These are phyloP conservation scores for Murraya koenigii DNA, from an alignment of 345 rosid species.

Conservation along the genomic window DNA sequence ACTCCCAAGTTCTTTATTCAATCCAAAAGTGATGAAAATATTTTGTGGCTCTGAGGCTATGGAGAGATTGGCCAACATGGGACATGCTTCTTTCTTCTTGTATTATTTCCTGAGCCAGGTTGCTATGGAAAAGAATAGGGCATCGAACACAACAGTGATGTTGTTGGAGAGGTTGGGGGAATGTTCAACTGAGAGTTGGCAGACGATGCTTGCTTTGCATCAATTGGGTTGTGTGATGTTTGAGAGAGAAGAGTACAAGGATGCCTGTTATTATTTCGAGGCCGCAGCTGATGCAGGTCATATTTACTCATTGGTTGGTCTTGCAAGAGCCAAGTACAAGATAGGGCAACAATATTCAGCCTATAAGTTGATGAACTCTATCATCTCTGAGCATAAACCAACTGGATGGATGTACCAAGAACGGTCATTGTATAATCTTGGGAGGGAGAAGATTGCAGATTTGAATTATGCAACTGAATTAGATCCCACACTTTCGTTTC, in stretches of 20 bases:
- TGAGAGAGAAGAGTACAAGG: slow-evolving; percentile 56
- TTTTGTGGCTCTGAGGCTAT: slow-evolving; percentile 59
- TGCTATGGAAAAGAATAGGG: slow-evolving; percentile 61
- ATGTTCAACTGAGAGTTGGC: slow-evolving; percentile 65
- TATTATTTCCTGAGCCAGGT: slow-evolving; percentile 85
- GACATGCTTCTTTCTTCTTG: slow-evolving; percentile 66
- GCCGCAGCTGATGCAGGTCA: slow-evolving; percentile 75
- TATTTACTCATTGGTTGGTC: slow-evolving; percentile 75
- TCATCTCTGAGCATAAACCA: slow-evolving; percentile 58
- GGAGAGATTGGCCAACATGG: slow-evolving; percentile 53
- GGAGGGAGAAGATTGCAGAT: slow-evolving; percentile 59
- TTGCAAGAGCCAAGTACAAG: slow-evolving; percentile 74
- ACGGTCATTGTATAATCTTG: slow-evolving; percentile 64
- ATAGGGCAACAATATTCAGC: slow-evolving; percentile 73
- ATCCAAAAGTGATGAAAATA: slow-evolving; percentile 48
- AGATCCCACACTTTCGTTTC: slow-evolving; percentile 78
- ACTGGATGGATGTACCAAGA: slow-evolving; percentile 99
- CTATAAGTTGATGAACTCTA: slow-evolving; percentile 56
- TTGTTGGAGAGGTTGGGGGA: slow-evolving; percentile 66
- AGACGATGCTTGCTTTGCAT: slow-evolving; percentile 74
- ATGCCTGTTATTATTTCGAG: slow-evolving; percentile 59
- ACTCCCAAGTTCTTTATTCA: slow-evolving; percentile 57
- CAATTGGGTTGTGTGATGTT: slow-evolving; percentile 75
- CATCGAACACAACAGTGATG: slow-evolving; percentile 41
- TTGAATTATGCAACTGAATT: slow-evolving; percentile 66